Evolutionary conservation across 805 yeast species (phyloP).

Genomic region (Candida patagonica): DNA sequence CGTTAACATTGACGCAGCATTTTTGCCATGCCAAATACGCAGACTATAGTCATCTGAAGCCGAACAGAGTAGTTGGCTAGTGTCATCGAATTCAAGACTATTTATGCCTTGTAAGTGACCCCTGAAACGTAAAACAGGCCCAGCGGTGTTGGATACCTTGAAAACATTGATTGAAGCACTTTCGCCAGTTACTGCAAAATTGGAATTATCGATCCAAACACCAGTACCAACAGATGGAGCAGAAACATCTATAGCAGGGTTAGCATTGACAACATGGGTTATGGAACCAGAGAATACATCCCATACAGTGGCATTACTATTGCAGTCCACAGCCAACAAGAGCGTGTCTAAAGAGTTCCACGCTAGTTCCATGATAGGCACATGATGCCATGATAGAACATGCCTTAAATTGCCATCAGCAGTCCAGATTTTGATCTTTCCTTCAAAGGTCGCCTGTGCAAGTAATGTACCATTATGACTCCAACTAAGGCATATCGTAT

Average conservation of each 20-base stretch:
- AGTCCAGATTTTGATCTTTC: conserved; percentile 75
- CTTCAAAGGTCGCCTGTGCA: conserved; percentile 56
- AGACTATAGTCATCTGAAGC: conserved; percentile 70
- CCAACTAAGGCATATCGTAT: conserved; percentile 40
- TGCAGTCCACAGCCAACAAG: conserved; percentile 52
- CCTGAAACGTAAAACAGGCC: conserved; percentile 41
- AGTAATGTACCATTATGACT: conserved; percentile 54
- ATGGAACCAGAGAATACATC: conserved; percentile 47
- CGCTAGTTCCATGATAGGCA: conserved; percentile 44
- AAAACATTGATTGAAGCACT: conserved; percentile 48
- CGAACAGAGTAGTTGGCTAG: conserved; percentile 51
- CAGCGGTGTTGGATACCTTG: conserved; percentile 35
- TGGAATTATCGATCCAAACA: conserved; percentile 63
- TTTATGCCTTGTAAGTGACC: conserved; percentile 64
- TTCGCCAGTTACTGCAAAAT: conserved; percentile 62
- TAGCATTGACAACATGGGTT: conserved; percentile 9
- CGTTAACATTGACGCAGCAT: conserved; percentile 33
- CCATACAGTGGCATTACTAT: conserved; percentile 53
- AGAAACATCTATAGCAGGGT: background rate
- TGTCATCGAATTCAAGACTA: conserved; percentile 43
- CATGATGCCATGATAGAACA: conserved; percentile 39
- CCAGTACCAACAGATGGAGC: conserved; percentile 1
- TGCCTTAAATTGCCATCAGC: conserved; percentile 57
- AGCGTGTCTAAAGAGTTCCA: conserved; percentile 55
- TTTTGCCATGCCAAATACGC: conserved; percentile 69